Conservation (phyloP, 2,329 filamentous ascomycete species). For the Elsinoe australis region DNA sequence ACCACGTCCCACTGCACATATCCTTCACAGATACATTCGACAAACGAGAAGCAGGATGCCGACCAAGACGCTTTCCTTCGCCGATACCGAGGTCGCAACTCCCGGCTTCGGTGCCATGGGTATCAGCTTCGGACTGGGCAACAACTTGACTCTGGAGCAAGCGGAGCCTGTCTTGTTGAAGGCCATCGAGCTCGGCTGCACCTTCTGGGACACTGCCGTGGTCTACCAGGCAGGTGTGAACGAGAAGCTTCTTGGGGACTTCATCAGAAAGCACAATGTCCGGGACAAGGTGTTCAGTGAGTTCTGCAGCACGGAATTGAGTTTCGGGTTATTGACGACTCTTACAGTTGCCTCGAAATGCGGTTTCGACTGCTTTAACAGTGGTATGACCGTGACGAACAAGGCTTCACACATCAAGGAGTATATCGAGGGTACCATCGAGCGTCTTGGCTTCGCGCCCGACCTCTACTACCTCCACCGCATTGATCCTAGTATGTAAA, state of each 20-base stretch:
- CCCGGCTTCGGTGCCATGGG: slow-evolving; percentile 48
- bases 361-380: slow-evolving; percentile 36
- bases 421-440: slow-evolving; percentile 45
- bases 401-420: slow-evolving; percentile 40
- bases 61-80: slow-evolving; percentile 38
- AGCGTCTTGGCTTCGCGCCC: slow-evolving; percentile 42
- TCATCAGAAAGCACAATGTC: slow-evolving; percentile 45
- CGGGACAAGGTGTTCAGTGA: slow-evolving; percentile 44
- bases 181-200: slow-evolving; percentile 33
- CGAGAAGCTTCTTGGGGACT: slow-evolving; percentile 45
- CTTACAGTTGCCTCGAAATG: slow-evolving; percentile 40
- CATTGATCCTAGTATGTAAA: slow-evolving; percentile 27
- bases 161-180: slow-evolving; percentile 45
- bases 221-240: slow-evolving; percentile 42
- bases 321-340: neutral
- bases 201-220: slow-evolving; percentile 27
- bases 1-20: too few species aligned
- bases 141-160: slow-evolving; percentile 37
- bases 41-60: too few species aligned
- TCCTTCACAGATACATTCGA: too few species aligned
- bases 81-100: slow-evolving; percentile 33
- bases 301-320: slow-evolving; percentile 19
- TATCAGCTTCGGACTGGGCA: slow-evolving; percentile 39
- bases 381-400: slow-evolving; percentile 37
- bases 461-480: slow-evolving; percentile 39